Conservation (phyloP, 169 alveolate genomes). For the Eimeria zaria region DNA sequence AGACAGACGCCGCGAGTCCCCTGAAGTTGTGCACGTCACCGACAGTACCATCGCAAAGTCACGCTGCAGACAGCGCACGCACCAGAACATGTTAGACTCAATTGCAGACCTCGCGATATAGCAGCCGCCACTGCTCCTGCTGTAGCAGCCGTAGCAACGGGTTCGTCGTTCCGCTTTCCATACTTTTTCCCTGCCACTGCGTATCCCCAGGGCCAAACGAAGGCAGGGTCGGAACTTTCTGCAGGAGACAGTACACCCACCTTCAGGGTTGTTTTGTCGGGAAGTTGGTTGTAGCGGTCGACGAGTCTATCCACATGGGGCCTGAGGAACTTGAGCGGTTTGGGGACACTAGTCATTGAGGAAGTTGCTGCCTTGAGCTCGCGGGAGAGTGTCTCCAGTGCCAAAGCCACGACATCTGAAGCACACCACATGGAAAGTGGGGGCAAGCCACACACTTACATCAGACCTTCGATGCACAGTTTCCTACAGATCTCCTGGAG, state of each 20-base stretch:
- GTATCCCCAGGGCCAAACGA: no score
- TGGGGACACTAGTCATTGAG: slow-evolving; percentile 94
- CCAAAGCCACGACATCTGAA: slow-evolving; percentile 82
- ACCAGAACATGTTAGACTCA: neutral
- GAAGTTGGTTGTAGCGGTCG: slow-evolving; percentile 86
- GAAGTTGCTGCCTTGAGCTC: slow-evolving; percentile 91
- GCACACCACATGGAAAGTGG: neutral
- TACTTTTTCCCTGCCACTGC: neutral
- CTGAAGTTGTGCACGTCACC: slow-evolving; percentile 81
- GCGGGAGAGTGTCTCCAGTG: slow-evolving; percentile 83
- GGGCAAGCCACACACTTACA: neutral
- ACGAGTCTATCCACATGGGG: slow-evolving; percentile 88
- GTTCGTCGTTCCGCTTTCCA: neutral
- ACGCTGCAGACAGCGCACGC: slow-evolving; percentile 42
- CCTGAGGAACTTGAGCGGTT: slow-evolving; percentile 92
- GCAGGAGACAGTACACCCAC: neutral
- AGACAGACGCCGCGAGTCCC: slow-evolving; percentile 79
- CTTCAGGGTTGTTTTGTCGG: slow-evolving; percentile 67
- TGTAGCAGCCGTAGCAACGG: neutral
- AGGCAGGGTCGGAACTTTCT: neutral
- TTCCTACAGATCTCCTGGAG: neutral
- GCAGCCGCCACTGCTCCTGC: neutral
- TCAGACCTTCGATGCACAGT: no score
- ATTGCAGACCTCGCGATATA: neutral
- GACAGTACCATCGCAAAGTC: slow-evolving; percentile 83